phyloP scores from a whole-genome alignment of 2,329 filamentous ascomycete species.

The Neobulgaria alba region DNA sequence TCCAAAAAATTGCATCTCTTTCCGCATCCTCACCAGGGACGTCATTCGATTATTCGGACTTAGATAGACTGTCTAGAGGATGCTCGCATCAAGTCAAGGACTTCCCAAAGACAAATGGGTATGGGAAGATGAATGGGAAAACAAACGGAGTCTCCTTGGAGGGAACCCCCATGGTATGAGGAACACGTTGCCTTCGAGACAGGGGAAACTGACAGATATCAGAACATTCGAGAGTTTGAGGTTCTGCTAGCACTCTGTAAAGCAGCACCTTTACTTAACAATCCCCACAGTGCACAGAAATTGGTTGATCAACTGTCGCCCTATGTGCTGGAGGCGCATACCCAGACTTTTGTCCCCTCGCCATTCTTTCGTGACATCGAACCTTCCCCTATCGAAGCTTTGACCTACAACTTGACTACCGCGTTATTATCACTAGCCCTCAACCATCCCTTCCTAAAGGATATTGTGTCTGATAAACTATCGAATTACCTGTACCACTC shows the following conservation, averaged over 20 bases:
- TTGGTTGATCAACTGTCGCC: constrained; percentile 71
- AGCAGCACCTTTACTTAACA: constrained; percentile 68
- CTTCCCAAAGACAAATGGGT: constrained; percentile 41
- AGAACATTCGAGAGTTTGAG: constrained; percentile 87
- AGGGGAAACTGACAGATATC: constrained; percentile 16
- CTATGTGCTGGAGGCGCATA: constrained; percentile 79
- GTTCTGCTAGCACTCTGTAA: constrained; percentile 86
- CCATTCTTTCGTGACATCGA: constrained; percentile 76
- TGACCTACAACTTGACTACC: constrained; percentile 69
- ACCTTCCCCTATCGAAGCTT: constrained; percentile 79
- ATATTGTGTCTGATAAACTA: constrained; percentile 57
- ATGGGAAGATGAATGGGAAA: constrained; percentile 33
- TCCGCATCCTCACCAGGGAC: constrained; percentile 46
- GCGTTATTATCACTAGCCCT: constrained; percentile 76
- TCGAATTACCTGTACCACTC: constrained; percentile 67
- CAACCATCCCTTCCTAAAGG: constrained; percentile 60
- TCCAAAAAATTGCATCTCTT: constrained; percentile 57
- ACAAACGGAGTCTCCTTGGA: constrained; percentile 37
- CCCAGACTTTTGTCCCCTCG: constrained; percentile 69
- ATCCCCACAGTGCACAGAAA: constrained; percentile 63
- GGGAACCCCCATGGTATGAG: constrained; percentile 52
- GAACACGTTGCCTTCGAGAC: not conserved
- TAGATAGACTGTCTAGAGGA: constrained; percentile 52
- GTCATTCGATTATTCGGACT: constrained; percentile 53
- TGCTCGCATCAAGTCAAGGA: constrained; percentile 39